A percentile compares a stretch with the other conserved stretches of the same genome.
Evolutionary conservation across 441 rosid species (phyloP).

Genomic region (Biscutella laevigata): DNA sequence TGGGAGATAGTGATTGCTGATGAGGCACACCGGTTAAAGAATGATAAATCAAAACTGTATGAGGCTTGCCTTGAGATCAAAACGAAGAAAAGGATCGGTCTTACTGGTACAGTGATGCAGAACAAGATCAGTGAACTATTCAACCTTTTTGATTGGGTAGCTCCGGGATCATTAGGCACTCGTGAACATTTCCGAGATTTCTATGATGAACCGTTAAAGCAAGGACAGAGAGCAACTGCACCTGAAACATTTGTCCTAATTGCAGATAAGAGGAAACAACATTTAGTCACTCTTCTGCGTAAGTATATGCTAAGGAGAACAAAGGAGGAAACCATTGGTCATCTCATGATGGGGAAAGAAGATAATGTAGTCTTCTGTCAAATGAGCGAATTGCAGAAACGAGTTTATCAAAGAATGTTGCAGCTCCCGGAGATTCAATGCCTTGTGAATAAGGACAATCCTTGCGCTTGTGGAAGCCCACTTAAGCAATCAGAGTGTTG

Average conservation of each 20-base stretch:
- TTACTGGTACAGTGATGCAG: slow-evolving; percentile 90
- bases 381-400: slow-evolving; percentile 83
- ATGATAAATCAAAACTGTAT: slow-evolving; percentile 88
- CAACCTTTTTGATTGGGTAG: slow-evolving; percentile 83
- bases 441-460: slow-evolving; percentile 78
- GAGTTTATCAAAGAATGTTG: slow-evolving; percentile 70
- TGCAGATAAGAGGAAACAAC: slow-evolving; percentile 78
- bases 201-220: slow-evolving; percentile 84
- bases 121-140: slow-evolving; percentile 86
- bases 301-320: slow-evolving; percentile 89
- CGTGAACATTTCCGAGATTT: slow-evolving; percentile 80
- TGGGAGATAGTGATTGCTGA: slow-evolving; percentile 92
- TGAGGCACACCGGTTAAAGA: slow-evolving; percentile 87
- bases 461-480: slow-evolving; percentile 87
- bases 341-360: slow-evolving; percentile 96
- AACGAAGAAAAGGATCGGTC: slow-evolving; percentile 63
- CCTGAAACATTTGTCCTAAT: slow-evolving; percentile 63
- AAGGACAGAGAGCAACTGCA: slow-evolving; percentile 86
- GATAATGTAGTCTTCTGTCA: slow-evolving; percentile 91
- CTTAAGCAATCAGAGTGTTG: slow-evolving; percentile 87
- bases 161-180: slow-evolving; percentile 78
- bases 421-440: slow-evolving; percentile 79
- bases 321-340: slow-evolving; percentile 92
- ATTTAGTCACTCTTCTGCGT: slow-evolving; percentile 52
- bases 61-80: slow-evolving; percentile 52